Evolutionary conservation across 352 stramenopile genomes (phyloP), one percentile per base, ranked within the genome.

Genomic region (Globisporangium emineosum): DNA sequence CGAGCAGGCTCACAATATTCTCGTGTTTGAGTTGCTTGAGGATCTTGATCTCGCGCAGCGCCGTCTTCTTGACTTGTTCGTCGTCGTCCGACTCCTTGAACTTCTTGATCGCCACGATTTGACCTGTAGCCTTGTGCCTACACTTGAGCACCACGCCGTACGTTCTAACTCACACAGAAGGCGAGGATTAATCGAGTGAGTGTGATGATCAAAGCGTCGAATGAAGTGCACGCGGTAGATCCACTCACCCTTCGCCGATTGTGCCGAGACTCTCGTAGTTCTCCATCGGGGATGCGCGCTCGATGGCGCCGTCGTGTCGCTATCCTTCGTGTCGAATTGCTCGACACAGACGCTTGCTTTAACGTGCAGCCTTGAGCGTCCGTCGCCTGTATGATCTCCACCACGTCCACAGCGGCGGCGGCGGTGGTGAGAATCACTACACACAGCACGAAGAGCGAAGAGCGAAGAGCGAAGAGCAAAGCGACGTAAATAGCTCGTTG

Each of bases 71-170:
- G 30, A 95, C 87, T 60, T 97, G 86, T 62, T 97, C 88, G 58
- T 96, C 88, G 72, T 96, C 86, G 55, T 92, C 88, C 49, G 85
- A 88, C 65, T 94, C 84, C 61, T 97, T 97, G 61, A 97, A 96
- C 66, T 94, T 94, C 68, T 97, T 97, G 66, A 97, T 96, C 30
- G 90, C 90, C 17, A 96, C 86, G 67, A 94, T 90, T 67, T 94
- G 79, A 13, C 85, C 87, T 9, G 84, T 93, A 19, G 77, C 63
- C 49, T 91, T 92, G 72, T 96, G 79, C 1, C 87, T 77, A 51
- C 87, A 95, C 66, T 95, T 95, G 72, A 95, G 83, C 53, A 95
- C 87, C 12, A 94, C 87, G 47, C 87, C 87, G 63, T 95, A 95
- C 35, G 87, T 93, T 60, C 85, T 93, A 35, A 2, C 4, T n/a